Evolutionary conservation across 225 moss, liverwort and hornwort species (phyloP).

Genomic region (Straminergon stramineum): DNA sequence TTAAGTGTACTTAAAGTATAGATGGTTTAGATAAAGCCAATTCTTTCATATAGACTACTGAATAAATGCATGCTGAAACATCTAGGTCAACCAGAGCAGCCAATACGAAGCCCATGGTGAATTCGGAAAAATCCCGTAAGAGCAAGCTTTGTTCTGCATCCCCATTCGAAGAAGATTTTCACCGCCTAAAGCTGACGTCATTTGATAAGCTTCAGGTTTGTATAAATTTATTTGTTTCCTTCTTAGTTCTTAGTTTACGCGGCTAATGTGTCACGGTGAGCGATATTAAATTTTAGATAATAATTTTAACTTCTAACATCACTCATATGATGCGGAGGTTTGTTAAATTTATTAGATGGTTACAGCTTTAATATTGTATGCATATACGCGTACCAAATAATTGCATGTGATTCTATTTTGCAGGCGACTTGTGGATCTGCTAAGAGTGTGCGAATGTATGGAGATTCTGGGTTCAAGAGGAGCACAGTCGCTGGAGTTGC

Average conservation of each 20-base stretch:
- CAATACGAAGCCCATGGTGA: not conserved
- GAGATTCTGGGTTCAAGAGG: constrained; percentile 50
- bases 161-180: constrained; percentile 61
- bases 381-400: not conserved
- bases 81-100: constrained; percentile 4
- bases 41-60: not conserved
- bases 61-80: not conserved
- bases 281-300: not conserved
- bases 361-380: not conserved
- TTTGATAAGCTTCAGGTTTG: constrained; percentile 81
- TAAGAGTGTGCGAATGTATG: constrained; percentile 77
- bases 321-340: not conserved
- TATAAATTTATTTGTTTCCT: not conserved
- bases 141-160: constrained; percentile 28
- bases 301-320: not conserved
- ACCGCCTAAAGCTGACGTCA: constrained; percentile 72
- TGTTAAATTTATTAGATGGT: not conserved
- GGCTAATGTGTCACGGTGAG: not conserved
- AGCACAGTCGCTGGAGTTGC: constrained; percentile 40
- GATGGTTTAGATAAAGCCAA: not conserved
- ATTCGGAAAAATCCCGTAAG: constrained; percentile 4
- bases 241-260: not conserved
- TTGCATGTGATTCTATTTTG: not conserved
- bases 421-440: constrained; percentile 68
- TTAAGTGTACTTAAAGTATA: not conserved